A percentile compares a stretch with the other conserved stretches of the same genome.
phyloP scores from a whole-genome alignment of 2,329 filamentous ascomycete species.

The Fusarium duplospermum region DNA sequence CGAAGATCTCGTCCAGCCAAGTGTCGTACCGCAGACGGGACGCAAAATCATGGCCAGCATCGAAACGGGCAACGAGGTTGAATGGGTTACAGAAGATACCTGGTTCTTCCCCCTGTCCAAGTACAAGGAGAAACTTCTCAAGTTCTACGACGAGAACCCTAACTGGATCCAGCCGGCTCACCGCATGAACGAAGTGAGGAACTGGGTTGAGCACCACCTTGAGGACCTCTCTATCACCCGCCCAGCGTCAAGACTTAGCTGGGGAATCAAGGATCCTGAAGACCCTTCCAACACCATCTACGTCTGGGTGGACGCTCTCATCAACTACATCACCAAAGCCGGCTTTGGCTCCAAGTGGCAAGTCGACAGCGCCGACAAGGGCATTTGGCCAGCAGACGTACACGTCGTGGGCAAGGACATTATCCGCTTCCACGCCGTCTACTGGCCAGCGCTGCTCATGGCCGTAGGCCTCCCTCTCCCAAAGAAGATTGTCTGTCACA shows the following conservation, averaged over 20 bases:
- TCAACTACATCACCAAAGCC: constrained; percentile 91
- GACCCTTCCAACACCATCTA: constrained; percentile 93
- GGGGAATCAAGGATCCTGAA: constrained; percentile 90
- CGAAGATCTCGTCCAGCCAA: constrained; percentile 76
- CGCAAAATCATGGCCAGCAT: constrained; percentile 83
- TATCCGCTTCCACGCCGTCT: constrained; percentile 93
- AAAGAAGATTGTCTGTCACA: constrained; percentile 85
- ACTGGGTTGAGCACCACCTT: constrained; percentile 80
- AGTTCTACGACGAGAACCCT: constrained; percentile 83
- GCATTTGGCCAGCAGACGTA: constrained; percentile 89
- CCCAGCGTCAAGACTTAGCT: constrained; percentile 79
- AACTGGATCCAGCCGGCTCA: constrained; percentile 78
- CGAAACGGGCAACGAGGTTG: constrained; percentile 92
- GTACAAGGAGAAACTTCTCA: constrained; percentile 80
- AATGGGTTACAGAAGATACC: constrained; percentile 93
- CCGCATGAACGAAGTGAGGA: constrained; percentile 82
- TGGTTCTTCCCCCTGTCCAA: constrained; percentile 94
- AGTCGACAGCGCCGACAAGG: constrained; percentile 69
- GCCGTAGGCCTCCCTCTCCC: constrained; percentile 84
- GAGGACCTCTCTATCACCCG: constrained; percentile 91
- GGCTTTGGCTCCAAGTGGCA: constrained; percentile 76
- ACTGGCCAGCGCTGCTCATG: constrained; percentile 97
- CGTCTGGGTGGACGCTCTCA: constrained; percentile 95
- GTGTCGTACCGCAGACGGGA: constrained; percentile 83
- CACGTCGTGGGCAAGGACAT: constrained; percentile 98